Conservation (phyloP, 805 yeast species). For the Cyberlindnera japonica region DNA sequence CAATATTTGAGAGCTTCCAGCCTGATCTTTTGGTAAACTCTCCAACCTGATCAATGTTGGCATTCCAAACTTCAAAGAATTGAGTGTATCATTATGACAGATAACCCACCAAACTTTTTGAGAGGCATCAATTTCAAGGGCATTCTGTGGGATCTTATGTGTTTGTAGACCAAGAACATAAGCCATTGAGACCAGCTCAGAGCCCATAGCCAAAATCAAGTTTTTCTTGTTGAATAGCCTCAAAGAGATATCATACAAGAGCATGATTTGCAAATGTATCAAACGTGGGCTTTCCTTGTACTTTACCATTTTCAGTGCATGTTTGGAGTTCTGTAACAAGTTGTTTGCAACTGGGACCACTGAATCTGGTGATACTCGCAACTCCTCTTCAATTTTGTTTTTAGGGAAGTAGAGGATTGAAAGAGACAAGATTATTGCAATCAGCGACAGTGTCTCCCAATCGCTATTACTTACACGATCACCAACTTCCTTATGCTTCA, state of each 20-base stretch:
- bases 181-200: constrained; percentile 24
- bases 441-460: constrained; percentile 20
- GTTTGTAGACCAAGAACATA: constrained; percentile 22
- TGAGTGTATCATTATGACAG: constrained; percentile 21
- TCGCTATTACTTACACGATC: constrained; percentile 4
- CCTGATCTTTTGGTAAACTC: constrained; percentile 6
- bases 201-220: constrained; percentile 18
- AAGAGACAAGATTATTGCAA: constrained; percentile 18
- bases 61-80: constrained; percentile 15
- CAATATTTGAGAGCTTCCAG: constrained; percentile 18
- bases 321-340: constrained; percentile 19
- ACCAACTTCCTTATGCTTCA: background rate
- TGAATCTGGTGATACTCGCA: constrained; percentile 4
- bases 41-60: constrained; percentile 21
- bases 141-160: constrained; percentile 19
- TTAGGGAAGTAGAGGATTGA: constrained; percentile 18
- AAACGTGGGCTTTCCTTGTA: constrained; percentile 20
- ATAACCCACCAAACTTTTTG: constrained; percentile 25
- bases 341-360: constrained; percentile 14
- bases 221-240: constrained; percentile 17
- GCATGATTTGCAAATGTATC: constrained; percentile 20
- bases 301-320: constrained; percentile 14
- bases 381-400: constrained; percentile 5
- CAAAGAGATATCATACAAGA: constrained; percentile 17
- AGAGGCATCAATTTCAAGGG: constrained; percentile 17